Base-by-base conservation (phyloP, 768 basidiomycete genomes). In the Agrocybe pediades region DNA sequence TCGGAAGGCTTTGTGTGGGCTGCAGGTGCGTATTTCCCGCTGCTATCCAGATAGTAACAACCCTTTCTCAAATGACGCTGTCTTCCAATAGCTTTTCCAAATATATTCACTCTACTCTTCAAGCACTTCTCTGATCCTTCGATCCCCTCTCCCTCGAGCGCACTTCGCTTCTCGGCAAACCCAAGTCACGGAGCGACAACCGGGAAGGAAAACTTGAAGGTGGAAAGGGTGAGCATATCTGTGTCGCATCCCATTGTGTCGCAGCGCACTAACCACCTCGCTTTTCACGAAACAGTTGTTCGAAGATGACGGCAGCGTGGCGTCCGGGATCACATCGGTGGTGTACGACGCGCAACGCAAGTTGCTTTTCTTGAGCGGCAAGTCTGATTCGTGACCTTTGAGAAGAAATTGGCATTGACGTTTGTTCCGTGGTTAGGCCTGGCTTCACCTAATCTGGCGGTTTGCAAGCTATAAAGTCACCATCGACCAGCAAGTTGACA, bases 1-100 rank as follows among this genome's bases (percentile, higher is more conserved):
- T 66, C 73, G 20, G 71, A 84, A 30, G 88, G 86, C 6, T 75
- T 74, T 9, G 62, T 90, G 19, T 89, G 85, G 83, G 79, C 74
- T 20, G 83, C 87, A 54, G 80, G 86, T 84, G 54, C 53, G 43
- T 47, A 21, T 41, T 11, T 24, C 26, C 26, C 23, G 36, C 29
- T 13, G 33, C 33, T 15, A 36, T 15, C 5, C n/a, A 30, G 33
- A 15, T 13, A 36, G n/a, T 36, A 13, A 36, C n/a, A 36, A 36
- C n/a, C n/a, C n/a, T n/a, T n/a, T n/a, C n/a, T n/a, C n/a, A n/a
- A n/a, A n/a, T n/a, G n/a, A n/a, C n/a, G n/a, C n/a, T n/a, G n/a
- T n/a, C n/a, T n/a, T n/a, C n/a, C n/a, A n/a, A 25, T 53, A 84
- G 84, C 73, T 0, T 71, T 89, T 47, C 74, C 82, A 5, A 70